These are phyloP conservation scores for Phytophthora megakarya DNA, from an alignment of 352 stramenopile genomes.

Conservation along the genomic window DNA sequence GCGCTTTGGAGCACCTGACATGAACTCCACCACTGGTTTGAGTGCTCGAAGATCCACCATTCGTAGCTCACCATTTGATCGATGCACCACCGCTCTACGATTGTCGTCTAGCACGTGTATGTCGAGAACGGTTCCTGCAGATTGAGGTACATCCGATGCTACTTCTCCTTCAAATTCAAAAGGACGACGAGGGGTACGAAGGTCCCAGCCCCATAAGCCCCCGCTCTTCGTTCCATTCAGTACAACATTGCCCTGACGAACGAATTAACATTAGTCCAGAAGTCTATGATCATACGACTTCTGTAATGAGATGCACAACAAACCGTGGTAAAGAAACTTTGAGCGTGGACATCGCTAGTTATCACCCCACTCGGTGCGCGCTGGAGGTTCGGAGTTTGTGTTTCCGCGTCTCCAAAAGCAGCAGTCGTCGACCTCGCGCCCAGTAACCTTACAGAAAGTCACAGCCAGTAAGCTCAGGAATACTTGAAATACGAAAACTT, in stretches of 20 bases:
- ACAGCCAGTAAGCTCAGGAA: too few relatives aligned
- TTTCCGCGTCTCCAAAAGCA: constrained; percentile 29
- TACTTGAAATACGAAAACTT: too few relatives aligned
- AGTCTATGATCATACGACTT: too few relatives aligned
- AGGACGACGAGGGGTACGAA: constrained; percentile 35
- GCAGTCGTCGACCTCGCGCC: constrained; percentile 27
- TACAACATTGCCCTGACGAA: constrained; percentile 49
- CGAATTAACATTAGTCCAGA: too few relatives aligned
- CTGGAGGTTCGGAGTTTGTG: constrained; percentile 4
- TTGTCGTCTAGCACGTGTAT: constrained; percentile 51
- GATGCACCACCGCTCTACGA: constrained; percentile 43
- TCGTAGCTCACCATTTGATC: constrained; percentile 49
- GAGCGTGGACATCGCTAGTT: constrained; percentile 49
- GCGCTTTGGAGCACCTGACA: constrained; percentile 24
- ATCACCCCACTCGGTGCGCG: constrained; percentile 34
- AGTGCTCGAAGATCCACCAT: constrained; percentile 56
- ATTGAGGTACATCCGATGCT: not conserved
- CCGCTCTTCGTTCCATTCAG: constrained; percentile 57
- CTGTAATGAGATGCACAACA: constrained; percentile 6
- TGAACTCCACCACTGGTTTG: constrained; percentile 43
- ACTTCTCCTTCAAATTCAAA: constrained; percentile 28
- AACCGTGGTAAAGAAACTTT: constrained; percentile 46
- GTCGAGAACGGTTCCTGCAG: constrained; percentile 35
- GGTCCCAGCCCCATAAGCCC: constrained; percentile 56
- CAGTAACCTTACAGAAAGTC: too few relatives aligned